Evolutionary conservation across 768 basidiomycete genomes (phyloP).

Genomic region (Collybiopsis confluens): DNA sequence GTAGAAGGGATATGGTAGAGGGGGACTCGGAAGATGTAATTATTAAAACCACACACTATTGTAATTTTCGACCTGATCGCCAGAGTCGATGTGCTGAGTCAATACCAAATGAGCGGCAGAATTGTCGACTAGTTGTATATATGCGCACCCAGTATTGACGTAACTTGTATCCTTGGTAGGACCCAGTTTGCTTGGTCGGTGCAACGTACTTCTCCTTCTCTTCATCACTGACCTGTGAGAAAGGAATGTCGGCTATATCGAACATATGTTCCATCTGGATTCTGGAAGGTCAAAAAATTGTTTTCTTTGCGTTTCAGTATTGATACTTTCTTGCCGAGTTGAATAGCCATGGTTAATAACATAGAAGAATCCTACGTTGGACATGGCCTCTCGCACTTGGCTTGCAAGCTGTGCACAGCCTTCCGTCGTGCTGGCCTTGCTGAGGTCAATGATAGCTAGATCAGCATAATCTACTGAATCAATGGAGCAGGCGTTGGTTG

Average conservation of each 20-base stretch:
- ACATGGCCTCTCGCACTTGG: constrained; percentile 31
- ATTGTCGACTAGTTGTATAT: background rate
- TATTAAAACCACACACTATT: constrained; percentile 25
- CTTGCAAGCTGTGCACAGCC: constrained; percentile 23
- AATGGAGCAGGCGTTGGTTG: no score
- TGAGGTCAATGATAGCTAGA: constrained; percentile 33
- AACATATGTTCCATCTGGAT: constrained; percentile 39
- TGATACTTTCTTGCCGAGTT: constrained; percentile 28
- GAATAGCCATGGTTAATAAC: constrained; percentile 46
- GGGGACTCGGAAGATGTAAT: background rate
- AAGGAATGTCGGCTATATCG: constrained; percentile 43
- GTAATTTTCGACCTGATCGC: constrained; percentile 45
- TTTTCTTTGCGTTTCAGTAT: background rate
- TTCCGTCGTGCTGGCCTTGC: constrained; percentile 23
- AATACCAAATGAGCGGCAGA: background rate
- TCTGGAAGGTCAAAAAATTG: background rate
- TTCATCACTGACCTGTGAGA: constrained; percentile 32
- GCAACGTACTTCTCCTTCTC: constrained; percentile 39
- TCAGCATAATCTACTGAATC: constrained; percentile 38
- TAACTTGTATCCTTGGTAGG: constrained; percentile 51
- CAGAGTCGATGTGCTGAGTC: constrained; percentile 33
- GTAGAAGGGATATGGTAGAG: background rate
- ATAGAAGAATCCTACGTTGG: constrained; percentile 40
- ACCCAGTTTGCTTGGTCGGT: constrained; percentile 37
- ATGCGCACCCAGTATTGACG: constrained; percentile 42